Base-by-base conservation (phyloP, 1,139 yeast genomes). In the Nakaseomyces sp. region DNA sequence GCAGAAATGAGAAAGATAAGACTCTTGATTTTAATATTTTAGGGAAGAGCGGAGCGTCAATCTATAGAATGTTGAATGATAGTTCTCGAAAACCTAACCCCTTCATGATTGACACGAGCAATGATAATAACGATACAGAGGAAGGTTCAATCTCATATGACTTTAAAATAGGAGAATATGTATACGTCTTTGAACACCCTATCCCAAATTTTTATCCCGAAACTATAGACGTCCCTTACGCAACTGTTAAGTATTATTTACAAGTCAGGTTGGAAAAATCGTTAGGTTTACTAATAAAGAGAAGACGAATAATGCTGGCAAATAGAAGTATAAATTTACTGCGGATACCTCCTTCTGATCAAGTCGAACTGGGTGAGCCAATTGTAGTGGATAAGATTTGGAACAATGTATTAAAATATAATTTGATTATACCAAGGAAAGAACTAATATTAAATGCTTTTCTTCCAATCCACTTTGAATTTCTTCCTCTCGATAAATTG, bases 371-470 rank as follows among this genome's bases (percentile, higher is more conserved):
- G 54, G 80, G 83, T 47, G 97, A 91, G 60, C 96, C 97, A 0
- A 89, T 91, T 43, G 85, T 87, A 6, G 87, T 91, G 36, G 72
- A 81, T 20, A 72, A 94, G 50, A 87, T 82, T 53, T 91, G 98
- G 98, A 96, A 89, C 60, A 88, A 85, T 58, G 87, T 84, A 58
- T 65, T 91, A 37, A 79, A 81, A 50, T 91, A 91, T 58, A 96
- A 89, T 57, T 84, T 91, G 41, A 79, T 85, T 25, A 81, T 91
- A 44, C 93, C 84, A 40, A 82, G 95, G 13, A 91, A 89, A 60
- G 79, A 88, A 13, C 77, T 89, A 44, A 79, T 91, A 3, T 71
- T 91, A 43, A 88, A 94, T 56, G 79, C 89, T 3, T 79, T 76
- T 54, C 67, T 91, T 39, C 96, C 96, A 0, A 71, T 91, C 16